A percentile compares a stretch with the other conserved stretches of the same genome.
Conservation (phyloP, 371 early-diverging fungal genomes). For the Mucor lusitanicus region DNA sequence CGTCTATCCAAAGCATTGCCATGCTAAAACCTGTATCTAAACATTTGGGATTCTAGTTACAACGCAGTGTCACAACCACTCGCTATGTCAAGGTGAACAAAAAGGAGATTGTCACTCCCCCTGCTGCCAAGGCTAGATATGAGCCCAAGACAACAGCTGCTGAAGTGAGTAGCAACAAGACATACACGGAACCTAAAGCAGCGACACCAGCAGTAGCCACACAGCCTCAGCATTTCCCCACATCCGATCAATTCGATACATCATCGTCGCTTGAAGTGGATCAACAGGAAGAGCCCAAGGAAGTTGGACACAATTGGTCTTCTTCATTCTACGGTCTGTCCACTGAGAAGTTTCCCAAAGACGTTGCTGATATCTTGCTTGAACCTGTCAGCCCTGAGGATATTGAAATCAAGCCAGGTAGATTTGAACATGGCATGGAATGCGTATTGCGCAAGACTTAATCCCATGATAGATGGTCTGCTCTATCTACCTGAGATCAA, state of each 20-base stretch:
- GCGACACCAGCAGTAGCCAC: background rate
- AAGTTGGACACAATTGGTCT: conserved; percentile 61
- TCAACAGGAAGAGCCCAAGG: background rate
- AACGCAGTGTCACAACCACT: conserved; percentile 17
- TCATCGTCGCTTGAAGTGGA: background rate
- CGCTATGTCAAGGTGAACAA: conserved; percentile 10
- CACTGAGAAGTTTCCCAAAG: conserved; percentile 68
- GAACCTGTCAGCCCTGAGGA: conserved; percentile 73
- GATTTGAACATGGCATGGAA: background rate
- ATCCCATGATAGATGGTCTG: conserved; percentile 72
- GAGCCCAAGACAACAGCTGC: background rate
- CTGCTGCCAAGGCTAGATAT: background rate
- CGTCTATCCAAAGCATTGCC: background rate
- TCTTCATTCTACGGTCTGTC: conserved; percentile 77
- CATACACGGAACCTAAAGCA: background rate
- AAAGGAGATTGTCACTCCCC: background rate
- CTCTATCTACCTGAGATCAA: conserved; percentile 96
- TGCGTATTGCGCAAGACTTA: background rate
- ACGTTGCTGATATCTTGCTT: conserved; percentile 74
- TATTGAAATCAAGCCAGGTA: conserved; percentile 92
- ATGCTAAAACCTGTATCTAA: background rate
- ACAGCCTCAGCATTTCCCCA: conserved; percentile 14
- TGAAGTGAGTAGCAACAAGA: background rate
- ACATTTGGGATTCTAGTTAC: background rate
- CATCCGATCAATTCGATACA: conserved; percentile 21